Base-by-base conservation (phyloP, 495 filamentous ascomycete species). In the Cairneyella variabilis region DNA sequence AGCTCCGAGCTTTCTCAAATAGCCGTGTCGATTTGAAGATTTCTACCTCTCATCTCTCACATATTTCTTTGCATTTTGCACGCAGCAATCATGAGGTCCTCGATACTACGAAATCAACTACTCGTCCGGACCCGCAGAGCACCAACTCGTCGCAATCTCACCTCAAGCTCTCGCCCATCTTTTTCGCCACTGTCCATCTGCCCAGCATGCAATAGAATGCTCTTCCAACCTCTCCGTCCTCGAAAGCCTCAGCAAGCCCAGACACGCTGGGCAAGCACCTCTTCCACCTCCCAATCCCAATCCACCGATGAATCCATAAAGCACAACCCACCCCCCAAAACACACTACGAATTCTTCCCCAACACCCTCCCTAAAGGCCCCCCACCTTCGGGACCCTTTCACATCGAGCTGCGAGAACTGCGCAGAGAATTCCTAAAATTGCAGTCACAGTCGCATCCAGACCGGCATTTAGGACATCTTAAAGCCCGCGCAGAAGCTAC, bases 261-360 rank as follows among this genome's bases (percentile, higher is more conserved):
- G 26, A 41, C 41, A 44, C 39, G 47, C 4, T 56, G 25, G 11
- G 37, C 48, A 44, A 48, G 21, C 41, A 46, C 53, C n/a, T 2
- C 39, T 25, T 14, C 46, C 18, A 41, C 37, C 44, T 11, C 53
- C 7, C 45, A 49, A 36, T 6, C 34, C 36, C 21, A 43, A 12
- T 34, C 37, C 52, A 14, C 39, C 32, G 2, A 27, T 18, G 27
- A 48, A 8, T 3, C 53, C 9, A 43, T 51, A 40, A 41, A n/a
- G 1, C n/a, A 32, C 3, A 20, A 23, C 34, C 26, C 37, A 26
- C 37, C 48, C 8, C 64, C 69, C 5, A 57, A 68, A 41, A 84
- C 80, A 54, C 74, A 90, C 77, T 97, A 97, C 79, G 80, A 84
- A 37, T 83, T 97, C 69, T 98, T 98, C 76, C 89, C 90, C 5